These are phyloP conservation scores for Marasmius tenuissimus DNA, from an alignment of 1,284 basidiomycete genomes.

Conservation along the genomic window DNA sequence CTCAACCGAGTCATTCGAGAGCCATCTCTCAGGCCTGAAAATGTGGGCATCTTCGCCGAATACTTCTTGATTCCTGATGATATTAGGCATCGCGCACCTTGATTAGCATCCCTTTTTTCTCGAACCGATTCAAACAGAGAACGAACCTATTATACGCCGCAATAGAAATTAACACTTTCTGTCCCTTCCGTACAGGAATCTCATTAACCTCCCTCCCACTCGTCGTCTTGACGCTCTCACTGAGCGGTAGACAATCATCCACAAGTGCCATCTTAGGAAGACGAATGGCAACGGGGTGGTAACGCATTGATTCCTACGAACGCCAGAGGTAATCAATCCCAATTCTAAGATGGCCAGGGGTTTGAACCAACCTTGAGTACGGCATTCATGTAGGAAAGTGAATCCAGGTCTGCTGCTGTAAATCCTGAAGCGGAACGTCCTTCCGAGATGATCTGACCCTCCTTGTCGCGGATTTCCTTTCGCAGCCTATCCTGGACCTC, in stretches of 20 bases:
- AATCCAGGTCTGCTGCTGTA: conserved; percentile 25
- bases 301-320: conserved; percentile 36
- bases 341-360: too few species aligned
- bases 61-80: conserved; percentile 25
- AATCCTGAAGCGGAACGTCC: background rate
- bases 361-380: conserved; percentile 18
- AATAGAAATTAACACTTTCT: conserved; percentile 29
- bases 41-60: conserved; percentile 33
- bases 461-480: background rate
- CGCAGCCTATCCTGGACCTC: background rate
- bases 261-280: conserved; percentile 28
- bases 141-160: conserved; percentile 31
- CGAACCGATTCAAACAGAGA: too few species aligned
- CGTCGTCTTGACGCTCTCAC: conserved; percentile 28
- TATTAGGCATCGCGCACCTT: too few species aligned
- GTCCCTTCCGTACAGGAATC: conserved; percentile 37
- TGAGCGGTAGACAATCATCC: conserved; percentile 44
- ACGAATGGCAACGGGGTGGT: conserved; percentile 32
- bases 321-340: background rate
- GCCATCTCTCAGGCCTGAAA: conserved; percentile 50
- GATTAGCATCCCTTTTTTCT: too few species aligned
- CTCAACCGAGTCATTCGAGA: conserved; percentile 23
- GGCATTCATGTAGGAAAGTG: conserved; percentile 21
- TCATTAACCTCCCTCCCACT: conserved; percentile 32
- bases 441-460: background rate